Base-by-base conservation (phyloP, 2,329 filamentous ascomycete genomes). In the Pseudocercospora pini-densiflorae region DNA sequence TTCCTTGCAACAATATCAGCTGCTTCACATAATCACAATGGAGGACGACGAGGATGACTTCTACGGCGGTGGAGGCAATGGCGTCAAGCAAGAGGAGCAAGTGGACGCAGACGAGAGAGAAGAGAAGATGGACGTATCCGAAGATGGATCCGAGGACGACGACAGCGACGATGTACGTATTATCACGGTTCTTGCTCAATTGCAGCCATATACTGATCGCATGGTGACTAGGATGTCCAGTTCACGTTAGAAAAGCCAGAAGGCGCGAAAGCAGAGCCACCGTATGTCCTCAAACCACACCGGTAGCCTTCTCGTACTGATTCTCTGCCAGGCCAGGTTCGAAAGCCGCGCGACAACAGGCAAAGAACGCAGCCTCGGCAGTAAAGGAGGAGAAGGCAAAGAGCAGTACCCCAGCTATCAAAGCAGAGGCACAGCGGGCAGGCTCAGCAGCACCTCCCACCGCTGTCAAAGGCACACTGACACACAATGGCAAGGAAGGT, bases 41-140 rank as follows among this genome's bases (percentile, higher is more conserved):
- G 82, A 84, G 47, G 83, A 84, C 68, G 83, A 85, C 68, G 83
- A 85, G 65, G 83, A 85, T 69, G 83, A 85, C 76, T 81, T 85
- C 69, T 85, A 85, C 74, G 76, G 78, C 63, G 73, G 70, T 40
- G 68, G 65, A 21, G 65, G 62, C 27, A 57, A 67, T 9, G 63
- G 64, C 19, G 62, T 65, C 61, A 72, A 72, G 69, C 27, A 67
- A 62, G 54, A 77, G 74, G 64, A 70, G 27, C 63, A 74, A 64
- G 51, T 63, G 9, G 78, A 78, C 2, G 67, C 57, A 24, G 63
- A 70, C 31, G 60, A 77, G 55, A 79, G 79, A 45, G 79, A 80
- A 43, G 80, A 83, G 71, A 76, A 79, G 67, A 81, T 82, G 80
- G 80, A 83, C 59, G 81, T 81, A 54, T 74, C 69, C 67, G 81